Evolutionary conservation across 352 stramenopile species (phyloP), one percentile per base, ranked within the genome.

Genomic region (Phytopythium mirpurense): DNA sequence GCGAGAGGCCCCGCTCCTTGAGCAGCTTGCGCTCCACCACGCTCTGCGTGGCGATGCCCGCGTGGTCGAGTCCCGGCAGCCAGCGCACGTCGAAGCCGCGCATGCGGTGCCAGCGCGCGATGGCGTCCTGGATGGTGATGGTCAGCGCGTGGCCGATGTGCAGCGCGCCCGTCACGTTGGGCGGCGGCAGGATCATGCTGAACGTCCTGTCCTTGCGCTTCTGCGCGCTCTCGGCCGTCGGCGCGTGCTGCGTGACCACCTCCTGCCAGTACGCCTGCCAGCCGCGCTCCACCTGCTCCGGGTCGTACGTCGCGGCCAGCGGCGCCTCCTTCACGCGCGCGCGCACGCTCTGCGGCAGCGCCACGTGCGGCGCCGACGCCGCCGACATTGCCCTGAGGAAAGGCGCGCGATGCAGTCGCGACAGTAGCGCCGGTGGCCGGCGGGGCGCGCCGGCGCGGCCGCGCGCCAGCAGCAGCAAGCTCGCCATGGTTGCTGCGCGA

Each of bases 111-210:
- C 97, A 99, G 34, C 97, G 83, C 26, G 96, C 92, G 48, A 99
- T 73, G 27, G 97, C 88, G 78, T 99, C 97, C 83, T 98, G 87
- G 59, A 99, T 88, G 34, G 97, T 90, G 14, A 99, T 93, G 32
- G 98, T 99, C 48, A 99, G 96, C 24, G 97, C 97, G 67, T 99
- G 97, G 14, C 97, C 97, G 63, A 99, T 90, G 68, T 99, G 97
- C 35, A 99, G 78, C 42, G 85, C 86, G 9, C 85, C 83, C 15
- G 85, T 95, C 29, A 94, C 82, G 53, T 95, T 95, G 2, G 83
- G 88, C 12, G 82, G 83, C 7, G 85, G 78, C 54, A 95, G 92
- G 49, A 99, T 96, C 93, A 99, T 99, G 54, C 99, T 86, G 67
- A 99, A 99, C 61, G 78, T 79, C 53, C 98, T 89, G 32, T 90